Evolutionary conservation across 441 rosid genomes (phyloP), one percentile per base, ranked within the genome.

Genomic region (Eruca vesicaria): DNA sequence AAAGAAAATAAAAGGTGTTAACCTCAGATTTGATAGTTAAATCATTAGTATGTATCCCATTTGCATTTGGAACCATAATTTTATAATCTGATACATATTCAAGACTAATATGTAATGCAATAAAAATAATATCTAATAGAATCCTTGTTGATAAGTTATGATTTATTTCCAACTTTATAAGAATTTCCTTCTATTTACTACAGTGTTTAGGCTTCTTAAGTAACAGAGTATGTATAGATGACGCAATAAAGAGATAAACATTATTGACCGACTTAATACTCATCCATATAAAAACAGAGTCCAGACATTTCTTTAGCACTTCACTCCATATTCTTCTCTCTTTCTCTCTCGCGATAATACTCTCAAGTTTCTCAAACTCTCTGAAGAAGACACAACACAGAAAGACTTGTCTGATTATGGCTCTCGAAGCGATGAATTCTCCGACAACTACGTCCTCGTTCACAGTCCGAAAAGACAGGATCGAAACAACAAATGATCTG

Each of bases 381-480:
- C 43, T 65, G 28, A 33, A 19, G 18, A 74, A 50, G 55, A 48
- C 55, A 16, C 14, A 57, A 28, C 18, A 38, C 21, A 68, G 6
- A 19, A n/a, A 62, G 32, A 50, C 56, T 66, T 56, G 2, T 55
- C 16, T 11, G 38, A 21, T 7, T 11, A 93, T 93, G 97, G 97
- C 97, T 19, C 92, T 94, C 3, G 88, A 94, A 73, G 93, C 97
- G 35, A 79, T 91, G 36, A 91, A 83, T 69, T 86, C 50, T 43
- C 50, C 50, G 18, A 43, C 50, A 43, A 43, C 18, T 6, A 43
- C 50, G 50, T 43, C 96, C 5, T 15, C 87, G 5, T 82, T 82
- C 79, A 72, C 81, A 28, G 59, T 72, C 53, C 74, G 33, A 2
- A 77, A 64, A 65, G 31, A 41, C 8, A 72, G 65, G 18, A 59